Evolutionary conservation across 805 yeast genomes (phyloP).

Genomic region (Candida patagonica): DNA sequence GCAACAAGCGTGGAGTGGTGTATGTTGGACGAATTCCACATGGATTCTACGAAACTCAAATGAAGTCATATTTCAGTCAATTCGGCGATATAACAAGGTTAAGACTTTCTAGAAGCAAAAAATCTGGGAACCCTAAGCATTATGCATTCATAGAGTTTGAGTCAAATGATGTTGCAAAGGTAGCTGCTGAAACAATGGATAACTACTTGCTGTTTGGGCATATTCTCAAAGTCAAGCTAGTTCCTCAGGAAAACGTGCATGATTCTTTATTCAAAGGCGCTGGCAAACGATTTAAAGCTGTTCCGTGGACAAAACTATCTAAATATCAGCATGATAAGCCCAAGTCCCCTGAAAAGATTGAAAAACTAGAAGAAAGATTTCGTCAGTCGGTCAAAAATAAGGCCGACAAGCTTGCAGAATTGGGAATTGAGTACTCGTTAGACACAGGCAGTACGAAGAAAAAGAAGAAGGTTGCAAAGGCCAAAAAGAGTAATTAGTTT

Average conservation of each 20-base stretch:
- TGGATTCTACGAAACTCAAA: conserved; percentile 71
- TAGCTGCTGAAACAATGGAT: conserved; percentile 94
- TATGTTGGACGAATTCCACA: conserved; percentile 90
- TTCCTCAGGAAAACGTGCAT: conserved; percentile 31
- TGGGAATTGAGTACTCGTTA: conserved; percentile 46
- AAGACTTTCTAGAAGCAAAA: conserved; percentile 78
- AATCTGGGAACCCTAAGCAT: conserved; percentile 84
- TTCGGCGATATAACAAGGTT: conserved; percentile 79
- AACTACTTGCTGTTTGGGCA: conserved; percentile 87
- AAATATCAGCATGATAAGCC: conserved; percentile 46
- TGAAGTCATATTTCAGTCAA: conserved; percentile 75
- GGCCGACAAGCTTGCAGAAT: conserved; percentile 39
- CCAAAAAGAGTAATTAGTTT: no score
- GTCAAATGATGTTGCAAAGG: conserved; percentile 62
- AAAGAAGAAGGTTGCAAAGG: conserved; percentile 5
- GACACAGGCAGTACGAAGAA: conserved; percentile 12
- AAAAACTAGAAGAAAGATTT: conserved; percentile 39
- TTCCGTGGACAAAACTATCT: conserved; percentile 52
- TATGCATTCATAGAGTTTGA: conserved; percentile 85
- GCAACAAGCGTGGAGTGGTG: conserved; percentile 46
- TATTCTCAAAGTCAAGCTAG: conserved; percentile 63
- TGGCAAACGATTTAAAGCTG: conserved; percentile 42
- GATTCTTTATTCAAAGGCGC: conserved; percentile 50
- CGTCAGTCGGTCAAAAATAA: conserved; percentile 36
- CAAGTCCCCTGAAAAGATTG: conserved; percentile 50